Conservation (phyloP, 495 filamentous ascomycete genomes). For the Neurospora sp. region DNA sequence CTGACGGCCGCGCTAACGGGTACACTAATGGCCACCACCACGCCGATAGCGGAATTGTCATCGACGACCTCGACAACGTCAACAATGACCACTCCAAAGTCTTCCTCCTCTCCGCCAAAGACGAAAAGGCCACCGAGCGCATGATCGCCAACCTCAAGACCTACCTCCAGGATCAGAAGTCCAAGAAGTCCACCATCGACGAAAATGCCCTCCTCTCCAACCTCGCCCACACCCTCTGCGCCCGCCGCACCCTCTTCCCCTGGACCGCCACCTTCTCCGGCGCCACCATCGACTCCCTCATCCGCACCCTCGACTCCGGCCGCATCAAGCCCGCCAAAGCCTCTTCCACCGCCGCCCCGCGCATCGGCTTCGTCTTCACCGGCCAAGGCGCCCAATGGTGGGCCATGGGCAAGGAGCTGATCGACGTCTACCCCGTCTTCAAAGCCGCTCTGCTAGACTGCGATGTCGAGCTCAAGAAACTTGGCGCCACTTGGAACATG, state of each 20-base stretch:
- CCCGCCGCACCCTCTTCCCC: conserved; percentile 21
- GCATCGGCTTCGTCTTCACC: conserved; percentile 28
- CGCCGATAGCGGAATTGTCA: background rate
- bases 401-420: conserved; percentile 43
- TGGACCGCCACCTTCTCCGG: conserved; percentile 13
- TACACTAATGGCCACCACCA: background rate
- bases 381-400: conserved; percentile 45
- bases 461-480: conserved; percentile 20
- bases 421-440: conserved; percentile 23
- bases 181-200: background rate
- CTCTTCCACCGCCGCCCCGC: background rate
- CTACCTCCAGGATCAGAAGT: conserved; percentile 1
- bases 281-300: conserved; percentile 4
- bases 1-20: conserved; percentile 4
- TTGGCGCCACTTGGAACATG: conserved; percentile 19
- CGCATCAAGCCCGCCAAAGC: conserved; percentile 10
- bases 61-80: background rate
- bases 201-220: conserved; percentile 17
- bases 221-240: conserved; percentile 24
- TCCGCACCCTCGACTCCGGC: conserved; percentile 12
- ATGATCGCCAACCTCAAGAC: conserved; percentile 13
- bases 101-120: conserved; percentile 18
- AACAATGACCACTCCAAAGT: background rate
- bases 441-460: conserved; percentile 17
- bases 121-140: conserved; percentile 12